Conservation (phyloP, 257 asterid species). For the Petrea volubilis region DNA sequence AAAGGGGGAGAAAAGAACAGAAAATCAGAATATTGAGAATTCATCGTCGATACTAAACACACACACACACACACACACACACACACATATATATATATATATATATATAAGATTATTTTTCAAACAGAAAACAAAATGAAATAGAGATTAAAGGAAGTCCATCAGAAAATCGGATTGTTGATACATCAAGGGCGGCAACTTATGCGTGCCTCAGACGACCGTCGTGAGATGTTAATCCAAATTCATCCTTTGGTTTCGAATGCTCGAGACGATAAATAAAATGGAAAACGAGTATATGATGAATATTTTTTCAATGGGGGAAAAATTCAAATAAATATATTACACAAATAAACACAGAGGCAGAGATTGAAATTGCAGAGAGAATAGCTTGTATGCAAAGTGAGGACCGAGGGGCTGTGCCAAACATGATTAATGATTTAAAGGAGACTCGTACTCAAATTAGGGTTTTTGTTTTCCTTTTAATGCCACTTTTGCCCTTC, state of each 20-base stretch:
- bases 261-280: not conserved
- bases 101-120: not conserved
- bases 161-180: slow-evolving; percentile 52
- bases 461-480: slow-evolving; percentile 24
- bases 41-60: slow-evolving; percentile 46
- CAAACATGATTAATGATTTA: not conserved
- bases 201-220: slow-evolving; percentile 63
- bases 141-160: not conserved
- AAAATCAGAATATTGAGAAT: slow-evolving; percentile 38
- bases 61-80: not conserved
- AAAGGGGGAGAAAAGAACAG: not conserved
- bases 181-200: slow-evolving; percentile 35
- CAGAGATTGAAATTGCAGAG: not conserved
- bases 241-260: slow-evolving; percentile 48
- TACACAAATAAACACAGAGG: not conserved
- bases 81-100: not conserved
- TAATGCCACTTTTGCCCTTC: slow-evolving; percentile 4
- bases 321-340: not conserved
- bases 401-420: too few relatives aligned
- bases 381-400: too few relatives aligned
- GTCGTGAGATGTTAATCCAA: slow-evolving; percentile 69
- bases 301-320: not conserved
- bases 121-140: not conserved
- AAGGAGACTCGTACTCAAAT: slow-evolving; percentile 6
- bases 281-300: not conserved